Percentiles rank a stretch among this genome's conserved stretches.
These are phyloP conservation scores for Sporobolomyces phaffii DNA, from an alignment of 768 basidiomycete genomes.

Conservation along the genomic window DNA sequence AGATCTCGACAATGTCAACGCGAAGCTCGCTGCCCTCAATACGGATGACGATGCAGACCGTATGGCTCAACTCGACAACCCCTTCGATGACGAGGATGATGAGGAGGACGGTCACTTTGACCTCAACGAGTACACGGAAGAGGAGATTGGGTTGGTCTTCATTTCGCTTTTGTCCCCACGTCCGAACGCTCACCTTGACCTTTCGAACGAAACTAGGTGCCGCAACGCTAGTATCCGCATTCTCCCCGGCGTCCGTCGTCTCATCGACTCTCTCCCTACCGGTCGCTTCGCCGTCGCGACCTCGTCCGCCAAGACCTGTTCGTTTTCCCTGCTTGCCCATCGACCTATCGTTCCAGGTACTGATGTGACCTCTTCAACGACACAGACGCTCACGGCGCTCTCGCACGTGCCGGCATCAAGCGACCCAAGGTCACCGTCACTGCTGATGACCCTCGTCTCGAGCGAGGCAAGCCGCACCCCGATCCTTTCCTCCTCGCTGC, in stretches of 20 bases:
- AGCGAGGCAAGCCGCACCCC: constrained; percentile 50
- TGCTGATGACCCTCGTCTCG: constrained; percentile 67
- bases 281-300: constrained; percentile 69
- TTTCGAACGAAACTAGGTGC: constrained; percentile 6
- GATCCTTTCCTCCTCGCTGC: constrained; percentile 48
- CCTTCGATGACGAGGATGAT: constrained; percentile 45
- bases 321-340: constrained; percentile 37
- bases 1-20: constrained; percentile 27
- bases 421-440: constrained; percentile 67
- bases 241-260: constrained; percentile 61
- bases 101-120: constrained; percentile 57
- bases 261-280: constrained; percentile 62
- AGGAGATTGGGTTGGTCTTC: constrained; percentile 34
- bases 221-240: constrained; percentile 52
- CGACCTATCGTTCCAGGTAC: no score
- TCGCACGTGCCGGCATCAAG: constrained; percentile 63
- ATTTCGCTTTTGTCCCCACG: no score
- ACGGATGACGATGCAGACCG: neutral
- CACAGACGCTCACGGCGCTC: constrained; percentile 55
- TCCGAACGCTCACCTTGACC: neutral
- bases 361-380: neutral
- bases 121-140: constrained; percentile 39
- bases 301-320: constrained; percentile 66
- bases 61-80: constrained; percentile 38
- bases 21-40: constrained; percentile 27